Conservation (phyloP, 2,329 filamentous ascomycete species). For the Trematosphaeria pertusa region DNA sequence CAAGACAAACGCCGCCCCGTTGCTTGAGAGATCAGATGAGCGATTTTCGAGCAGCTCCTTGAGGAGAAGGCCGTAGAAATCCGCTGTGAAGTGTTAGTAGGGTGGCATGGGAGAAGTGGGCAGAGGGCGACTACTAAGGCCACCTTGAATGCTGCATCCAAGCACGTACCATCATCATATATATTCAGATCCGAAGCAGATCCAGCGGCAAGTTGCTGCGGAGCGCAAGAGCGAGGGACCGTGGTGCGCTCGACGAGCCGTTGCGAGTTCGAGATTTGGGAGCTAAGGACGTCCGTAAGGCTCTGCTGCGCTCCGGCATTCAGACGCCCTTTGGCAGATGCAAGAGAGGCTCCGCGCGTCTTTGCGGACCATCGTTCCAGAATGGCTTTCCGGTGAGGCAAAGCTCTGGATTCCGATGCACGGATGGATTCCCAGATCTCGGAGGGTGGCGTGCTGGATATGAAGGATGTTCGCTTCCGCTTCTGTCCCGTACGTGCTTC, state of each 20-base stretch:
- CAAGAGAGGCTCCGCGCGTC: constrained; percentile 67
- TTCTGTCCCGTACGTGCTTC: constrained; percentile 65
- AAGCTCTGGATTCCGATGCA: constrained; percentile 65
- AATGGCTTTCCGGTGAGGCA: constrained; percentile 70
- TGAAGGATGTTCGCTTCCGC: constrained; percentile 60
- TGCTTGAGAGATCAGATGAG: constrained; percentile 65
- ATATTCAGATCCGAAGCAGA: constrained; percentile 55
- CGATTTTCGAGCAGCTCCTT: constrained; percentile 94
- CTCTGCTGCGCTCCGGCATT: constrained; percentile 65
- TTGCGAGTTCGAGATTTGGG: constrained; percentile 71
- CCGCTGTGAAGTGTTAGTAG: too few species aligned
- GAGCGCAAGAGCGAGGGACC: constrained; percentile 78
- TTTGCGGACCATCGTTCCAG: constrained; percentile 93
- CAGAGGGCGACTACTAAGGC: too few species aligned
- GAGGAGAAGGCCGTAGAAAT: constrained; percentile 92
- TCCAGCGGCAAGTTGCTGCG: constrained; percentile 64
- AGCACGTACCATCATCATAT: constrained; percentile 95
- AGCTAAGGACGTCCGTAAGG: constrained; percentile 71
- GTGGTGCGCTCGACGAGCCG: constrained; percentile 73
- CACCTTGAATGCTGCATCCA: too few species aligned
- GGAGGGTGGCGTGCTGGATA: constrained; percentile 64
- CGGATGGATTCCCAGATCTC: constrained; percentile 77
- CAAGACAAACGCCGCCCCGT: constrained; percentile 54
- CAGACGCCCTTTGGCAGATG: constrained; percentile 62
- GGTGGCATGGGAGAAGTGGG: too few species aligned